Percentiles rank a stretch among this genome's conserved stretches.
phyloP scores from a whole-genome alignment of 495 filamentous ascomycete species.

The Podospora bellae-mahoneyi region DNA sequence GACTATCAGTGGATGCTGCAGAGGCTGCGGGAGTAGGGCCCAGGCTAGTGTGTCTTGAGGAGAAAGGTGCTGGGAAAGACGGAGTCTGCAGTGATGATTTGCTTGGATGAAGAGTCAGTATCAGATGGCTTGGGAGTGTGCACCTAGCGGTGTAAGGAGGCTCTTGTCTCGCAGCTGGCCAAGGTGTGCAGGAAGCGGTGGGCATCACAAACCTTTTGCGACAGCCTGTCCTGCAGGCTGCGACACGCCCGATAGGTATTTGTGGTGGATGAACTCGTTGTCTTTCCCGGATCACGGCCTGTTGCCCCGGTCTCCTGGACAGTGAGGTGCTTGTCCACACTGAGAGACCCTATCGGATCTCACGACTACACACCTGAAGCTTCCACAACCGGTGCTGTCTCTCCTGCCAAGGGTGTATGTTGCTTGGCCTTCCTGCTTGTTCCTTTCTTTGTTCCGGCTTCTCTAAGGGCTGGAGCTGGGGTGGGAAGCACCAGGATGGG shows the following conservation, averaged over 20 bases:
- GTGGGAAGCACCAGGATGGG: background rate
- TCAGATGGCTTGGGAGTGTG: conserved; percentile 21
- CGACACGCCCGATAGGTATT: conserved; percentile 4
- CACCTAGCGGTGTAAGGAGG: conserved; percentile 23
- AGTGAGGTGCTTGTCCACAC: conserved; percentile 7
- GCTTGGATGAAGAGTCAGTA: conserved; percentile 12
- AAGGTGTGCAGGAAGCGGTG: conserved; percentile 12
- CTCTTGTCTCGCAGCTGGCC: conserved; percentile 14
- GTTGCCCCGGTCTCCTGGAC: conserved; percentile 1
- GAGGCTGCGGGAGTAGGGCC: conserved; percentile 15
- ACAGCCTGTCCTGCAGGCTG: conserved; percentile 13
- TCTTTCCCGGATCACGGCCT: conserved; percentile 7
- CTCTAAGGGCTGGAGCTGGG: background rate
- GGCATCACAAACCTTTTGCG: conserved; percentile 24
- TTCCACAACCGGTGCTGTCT: conserved; percentile 16
- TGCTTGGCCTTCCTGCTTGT: background rate
- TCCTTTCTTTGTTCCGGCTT: conserved; percentile 19
- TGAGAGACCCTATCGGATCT: conserved; percentile 7
- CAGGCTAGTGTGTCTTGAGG: background rate
- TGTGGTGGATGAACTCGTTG: background rate
- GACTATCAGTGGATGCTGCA: conserved; percentile 1
- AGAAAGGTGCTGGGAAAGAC: conserved; percentile 13
- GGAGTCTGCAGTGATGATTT: conserved; percentile 15
- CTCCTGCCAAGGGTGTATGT: conserved; percentile 9
- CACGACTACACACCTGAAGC: conserved; percentile 10